phyloP scores from a whole-genome alignment of 2,329 filamentous ascomycete species.

The Ceratocystis colombiana region DNA sequence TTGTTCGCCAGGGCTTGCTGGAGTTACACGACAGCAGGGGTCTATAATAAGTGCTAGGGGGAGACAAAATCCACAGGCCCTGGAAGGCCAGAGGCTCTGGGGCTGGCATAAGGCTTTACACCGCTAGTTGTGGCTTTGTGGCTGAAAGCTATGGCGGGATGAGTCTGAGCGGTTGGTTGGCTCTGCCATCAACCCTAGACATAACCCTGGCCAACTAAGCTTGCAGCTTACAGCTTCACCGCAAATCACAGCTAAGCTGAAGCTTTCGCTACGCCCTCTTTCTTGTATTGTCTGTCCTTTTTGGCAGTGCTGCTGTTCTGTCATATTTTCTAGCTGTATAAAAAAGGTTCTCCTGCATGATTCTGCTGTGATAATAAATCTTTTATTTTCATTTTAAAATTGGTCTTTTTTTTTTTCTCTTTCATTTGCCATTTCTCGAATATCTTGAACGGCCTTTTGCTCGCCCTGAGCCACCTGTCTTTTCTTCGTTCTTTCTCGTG shows the following conservation, averaged over 20 bases:
- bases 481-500: neutral
- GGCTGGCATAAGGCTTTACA: neutral
- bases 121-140: constrained; percentile 9
- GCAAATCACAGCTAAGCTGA: constrained; percentile 5
- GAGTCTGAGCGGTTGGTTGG: neutral
- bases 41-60: neutral
- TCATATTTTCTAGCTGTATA: constrained; percentile 13
- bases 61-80: neutral
- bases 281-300: constrained; percentile 1
- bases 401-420: neutral
- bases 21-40: constrained; percentile 7
- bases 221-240: no score
- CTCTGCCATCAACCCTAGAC: neutral
- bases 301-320: constrained; percentile 9
- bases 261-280: neutral
- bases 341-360: constrained; percentile 11
- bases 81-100: neutral
- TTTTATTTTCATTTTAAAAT: neutral
- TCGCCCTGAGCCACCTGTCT: constrained; percentile 5
- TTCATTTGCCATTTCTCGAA: neutral
- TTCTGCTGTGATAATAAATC: neutral
- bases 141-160: no score
- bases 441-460: neutral
- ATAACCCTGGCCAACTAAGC: neutral
- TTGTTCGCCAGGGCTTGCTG: neutral